These are phyloP conservation scores for Trametes cubensis DNA, from an alignment of 768 basidiomycete species.

Conservation along the genomic window DNA sequence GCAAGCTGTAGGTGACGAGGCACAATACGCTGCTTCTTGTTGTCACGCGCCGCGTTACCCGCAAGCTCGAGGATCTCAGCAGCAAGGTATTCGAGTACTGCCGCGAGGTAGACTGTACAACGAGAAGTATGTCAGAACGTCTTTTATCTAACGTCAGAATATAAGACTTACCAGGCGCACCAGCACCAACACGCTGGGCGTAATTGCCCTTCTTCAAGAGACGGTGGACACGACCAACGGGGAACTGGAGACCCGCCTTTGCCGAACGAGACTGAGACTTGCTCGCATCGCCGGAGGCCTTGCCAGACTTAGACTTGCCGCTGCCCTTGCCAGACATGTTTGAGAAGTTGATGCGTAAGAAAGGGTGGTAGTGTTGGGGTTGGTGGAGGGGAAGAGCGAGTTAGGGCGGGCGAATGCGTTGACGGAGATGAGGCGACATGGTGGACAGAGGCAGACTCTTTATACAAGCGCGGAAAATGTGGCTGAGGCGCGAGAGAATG, in stretches of 20 bases:
- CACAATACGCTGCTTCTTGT: constrained; percentile 95
- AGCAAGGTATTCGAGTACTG: constrained; percentile 89
- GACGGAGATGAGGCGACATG: constrained; percentile 13
- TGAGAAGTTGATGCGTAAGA: not conserved
- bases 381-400: constrained; percentile 1
- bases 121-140: not conserved
- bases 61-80: constrained; percentile 95
- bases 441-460: constrained; percentile 10
- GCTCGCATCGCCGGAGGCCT: constrained; percentile 49
- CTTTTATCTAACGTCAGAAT: not conserved
- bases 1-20: constrained; percentile 94
- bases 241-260: constrained; percentile 81
- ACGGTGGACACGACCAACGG: constrained; percentile 93
- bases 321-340: constrained; percentile 47
- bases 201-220: constrained; percentile 86
- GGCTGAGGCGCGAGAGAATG: constrained; percentile 7
- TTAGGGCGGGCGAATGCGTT: constrained; percentile 13
- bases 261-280: constrained; percentile 73
- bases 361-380: constrained; percentile 12
- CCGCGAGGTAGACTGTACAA: constrained; percentile 79
- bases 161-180: constrained; percentile 70
- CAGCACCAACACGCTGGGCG: constrained; percentile 84
- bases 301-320: constrained; percentile 74
- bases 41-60: constrained; percentile 86
- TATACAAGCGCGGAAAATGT: constrained; percentile 23